phyloP scores from a whole-genome alignment of 441 rosid species.

The Adansonia madagascariensis region DNA sequence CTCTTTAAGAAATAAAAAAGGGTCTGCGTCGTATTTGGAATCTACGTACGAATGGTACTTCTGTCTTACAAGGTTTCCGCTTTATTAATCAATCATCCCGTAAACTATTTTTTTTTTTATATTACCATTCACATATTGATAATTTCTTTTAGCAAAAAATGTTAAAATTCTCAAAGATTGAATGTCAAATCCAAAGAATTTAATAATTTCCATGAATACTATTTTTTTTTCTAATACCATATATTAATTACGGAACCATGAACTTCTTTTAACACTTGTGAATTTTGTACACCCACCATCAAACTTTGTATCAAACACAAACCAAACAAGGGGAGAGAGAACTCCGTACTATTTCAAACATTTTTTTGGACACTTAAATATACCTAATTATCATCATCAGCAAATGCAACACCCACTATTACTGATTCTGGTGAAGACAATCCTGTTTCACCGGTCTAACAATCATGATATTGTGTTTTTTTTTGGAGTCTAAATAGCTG shows the following conservation, averaged over 20 bases:
- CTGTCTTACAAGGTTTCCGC: too few relatives aligned
- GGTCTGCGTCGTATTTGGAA: too few relatives aligned
- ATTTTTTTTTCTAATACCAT: not conserved
- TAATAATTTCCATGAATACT: not conserved
- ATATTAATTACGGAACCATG: constrained; percentile 1
- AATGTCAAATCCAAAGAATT: too few relatives aligned
- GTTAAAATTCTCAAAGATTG: not conserved
- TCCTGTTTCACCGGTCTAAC: not conserved
- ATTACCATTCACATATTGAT: not conserved
- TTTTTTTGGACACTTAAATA: constrained; percentile 13
- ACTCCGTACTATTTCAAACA: not conserved
- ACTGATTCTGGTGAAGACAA: not conserved
- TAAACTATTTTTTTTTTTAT: too few relatives aligned
- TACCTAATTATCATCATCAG: not conserved
- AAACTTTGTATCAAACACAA: constrained; percentile 2
- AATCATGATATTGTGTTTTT: not conserved
- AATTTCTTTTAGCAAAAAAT: too few relatives aligned
- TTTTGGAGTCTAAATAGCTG: not conserved
- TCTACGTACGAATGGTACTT: too few relatives aligned
- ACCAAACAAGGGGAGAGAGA: not conserved
- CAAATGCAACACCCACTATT: not conserved
- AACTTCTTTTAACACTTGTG: not conserved
- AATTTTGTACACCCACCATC: constrained; percentile 9
- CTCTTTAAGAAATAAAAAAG: too few relatives aligned
- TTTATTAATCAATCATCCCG: too few relatives aligned